Percentiles rank a stretch among this genome's conserved stretches.
Conservation (phyloP, 208 protist genomes). For the Acanthamoeba lenticulata region DNA sequence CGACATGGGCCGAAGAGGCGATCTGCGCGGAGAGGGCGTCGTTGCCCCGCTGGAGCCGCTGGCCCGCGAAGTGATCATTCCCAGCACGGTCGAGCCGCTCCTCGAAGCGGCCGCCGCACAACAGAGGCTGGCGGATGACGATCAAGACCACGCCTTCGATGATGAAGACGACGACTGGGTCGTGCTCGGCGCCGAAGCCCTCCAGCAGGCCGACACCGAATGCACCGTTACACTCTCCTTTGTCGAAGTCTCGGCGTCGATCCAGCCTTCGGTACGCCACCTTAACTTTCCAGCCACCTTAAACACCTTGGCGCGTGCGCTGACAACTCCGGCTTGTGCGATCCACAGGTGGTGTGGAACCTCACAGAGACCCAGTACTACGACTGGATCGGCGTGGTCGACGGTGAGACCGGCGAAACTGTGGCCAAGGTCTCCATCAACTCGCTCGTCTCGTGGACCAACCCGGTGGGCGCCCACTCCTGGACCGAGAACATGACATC, state of each 20-base stretch:
- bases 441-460: background rate
- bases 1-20: too few species aligned
- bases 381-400: background rate
- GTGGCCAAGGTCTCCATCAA: conserved; percentile 15
- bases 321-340: background rate
- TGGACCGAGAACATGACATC: background rate
- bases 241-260: background rate
- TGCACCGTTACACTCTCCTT: background rate
- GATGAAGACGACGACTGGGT: background rate
- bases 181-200: background rate
- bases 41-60: too few species aligned
- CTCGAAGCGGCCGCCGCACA: background rate
- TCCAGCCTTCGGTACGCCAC: background rate
- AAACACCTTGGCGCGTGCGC: background rate
- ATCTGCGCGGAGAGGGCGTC: too few species aligned
- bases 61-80: background rate
- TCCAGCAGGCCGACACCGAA: background rate
- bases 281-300: background rate
- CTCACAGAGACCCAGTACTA: background rate
- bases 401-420: background rate
- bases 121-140: background rate
- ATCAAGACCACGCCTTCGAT: background rate
- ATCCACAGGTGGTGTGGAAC: conserved; percentile 4
- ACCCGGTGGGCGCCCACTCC: background rate
- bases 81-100: background rate